These are phyloP conservation scores for Rubroshorea leprosula DNA, from an alignment of 345 rosid genomes.

Conservation along the genomic window DNA sequence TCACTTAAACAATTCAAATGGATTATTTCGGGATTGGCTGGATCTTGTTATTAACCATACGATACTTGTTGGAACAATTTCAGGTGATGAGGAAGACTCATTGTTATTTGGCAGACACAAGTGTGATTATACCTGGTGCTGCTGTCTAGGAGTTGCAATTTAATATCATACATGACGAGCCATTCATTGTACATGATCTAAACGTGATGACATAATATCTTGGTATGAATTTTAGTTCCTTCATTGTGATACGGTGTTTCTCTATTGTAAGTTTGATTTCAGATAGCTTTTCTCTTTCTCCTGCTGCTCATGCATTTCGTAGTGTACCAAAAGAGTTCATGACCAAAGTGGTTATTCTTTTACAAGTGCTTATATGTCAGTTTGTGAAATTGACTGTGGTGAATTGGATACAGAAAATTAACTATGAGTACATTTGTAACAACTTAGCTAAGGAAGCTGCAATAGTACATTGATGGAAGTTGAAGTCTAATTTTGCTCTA, in stretches of 20 bases:
- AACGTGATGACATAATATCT: conserved; percentile 34
- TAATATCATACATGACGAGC: conserved; percentile 67
- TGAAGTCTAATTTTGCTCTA: too few species aligned
- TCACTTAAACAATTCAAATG: background rate
- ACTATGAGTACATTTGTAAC: too few species aligned
- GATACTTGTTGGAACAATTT: conserved; percentile 9
- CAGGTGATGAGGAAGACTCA: conserved; percentile 99
- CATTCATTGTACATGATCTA: conserved; percentile 63
- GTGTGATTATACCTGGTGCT: conserved; percentile 73
- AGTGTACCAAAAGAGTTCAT: background rate
- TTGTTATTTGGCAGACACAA: conserved; percentile 83
- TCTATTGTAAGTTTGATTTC: background rate
- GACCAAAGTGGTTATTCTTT: too few species aligned
- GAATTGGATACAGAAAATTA: too few species aligned
- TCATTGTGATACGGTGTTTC: background rate
- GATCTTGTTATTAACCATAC: conserved; percentile 8
- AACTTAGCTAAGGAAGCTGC: too few species aligned
- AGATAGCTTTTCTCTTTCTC: too few species aligned
- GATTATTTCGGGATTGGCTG: conserved; percentile 1
- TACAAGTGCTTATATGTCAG: too few species aligned
- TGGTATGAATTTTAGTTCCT: background rate
- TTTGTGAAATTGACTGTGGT: too few species aligned
- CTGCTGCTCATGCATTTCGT: too few species aligned
- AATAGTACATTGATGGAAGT: too few species aligned
- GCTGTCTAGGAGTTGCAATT: conserved; percentile 84